Evolutionary conservation across 2,329 filamentous ascomycete species (phyloP), one percentile per base, ranked within the genome.

Genomic region (Ophiostoma himal-ulmi): DNA sequence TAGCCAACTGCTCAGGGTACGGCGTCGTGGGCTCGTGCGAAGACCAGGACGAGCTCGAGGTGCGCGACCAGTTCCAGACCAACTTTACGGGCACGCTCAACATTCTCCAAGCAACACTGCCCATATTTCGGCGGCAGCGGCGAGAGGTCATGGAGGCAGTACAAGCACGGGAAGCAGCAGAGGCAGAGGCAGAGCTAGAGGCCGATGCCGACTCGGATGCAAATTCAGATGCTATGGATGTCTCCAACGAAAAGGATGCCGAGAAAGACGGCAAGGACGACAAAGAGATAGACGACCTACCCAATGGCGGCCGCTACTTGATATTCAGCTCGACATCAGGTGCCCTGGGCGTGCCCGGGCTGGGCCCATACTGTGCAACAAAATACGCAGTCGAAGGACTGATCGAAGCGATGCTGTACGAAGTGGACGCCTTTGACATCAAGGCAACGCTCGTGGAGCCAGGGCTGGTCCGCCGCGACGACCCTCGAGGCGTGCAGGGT

Each of bases 371-470:
- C 77, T 98, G 94, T 79, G 95, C 95, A 1, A 97, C 93, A 20
- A 99, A 98, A 79, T 98, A 97, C 80, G 95, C 95, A 0, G 93
- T 97, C 4, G 95, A 99, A 78, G 95, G 94, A 0, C 83, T 99
- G 69, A 93, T 98, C 75, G 95, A 99, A 80, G 94, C 92, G 20
- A 94, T 99, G 91, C 85, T 97, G 20, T 98, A 98, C 80, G 95
- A 99, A 78, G 90, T 96, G 52, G 94, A 97, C 74, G 80, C 83
- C 0, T 97, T 96, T 80, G 94, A 95, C 77, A 91, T 98, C 79
- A 97, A 96, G 79, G 92, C 92, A 0, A 97, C 94, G 1, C 85
- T 99, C 6, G 94, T 98, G 0, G 93, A 97, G 76, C 94, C 94
- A 0, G 94, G 94, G 0, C 86, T 97, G 74, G 91, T 97, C 73